Percentiles rank a stretch among this genome's conserved stretches.
phyloP scores from a whole-genome alignment of 2,329 filamentous ascomycete species.

The Fusarium devonianum region DNA sequence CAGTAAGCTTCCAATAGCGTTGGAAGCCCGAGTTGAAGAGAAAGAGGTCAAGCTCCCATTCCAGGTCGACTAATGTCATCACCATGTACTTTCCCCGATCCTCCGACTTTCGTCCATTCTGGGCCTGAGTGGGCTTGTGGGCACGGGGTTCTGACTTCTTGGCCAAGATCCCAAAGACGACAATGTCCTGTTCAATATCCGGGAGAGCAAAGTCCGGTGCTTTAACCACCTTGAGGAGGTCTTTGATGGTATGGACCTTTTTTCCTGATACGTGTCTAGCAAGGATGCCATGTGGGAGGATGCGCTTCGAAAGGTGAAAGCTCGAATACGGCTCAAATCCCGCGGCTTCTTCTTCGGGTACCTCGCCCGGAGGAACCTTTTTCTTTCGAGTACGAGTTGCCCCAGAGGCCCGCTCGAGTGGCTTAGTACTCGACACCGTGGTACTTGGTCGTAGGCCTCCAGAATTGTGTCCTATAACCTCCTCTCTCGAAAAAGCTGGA shows the following conservation, averaged over 20 bases:
- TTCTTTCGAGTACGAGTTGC: constrained; percentile 20
- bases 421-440: constrained; percentile 47
- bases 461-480: constrained; percentile 57
- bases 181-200: constrained; percentile 83
- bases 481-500: constrained; percentile 68
- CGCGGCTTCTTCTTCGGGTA: constrained; percentile 39
- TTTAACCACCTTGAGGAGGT: constrained; percentile 82
- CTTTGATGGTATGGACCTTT: constrained; percentile 78
- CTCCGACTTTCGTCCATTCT: constrained; percentile 57
- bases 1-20: constrained; percentile 90
- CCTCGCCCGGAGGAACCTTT: constrained; percentile 30
- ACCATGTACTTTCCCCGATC: constrained; percentile 90
- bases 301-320: constrained; percentile 81
- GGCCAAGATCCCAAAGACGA: constrained; percentile 86
- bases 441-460: constrained; percentile 53
- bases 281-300: constrained; percentile 81
- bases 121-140: constrained; percentile 57
- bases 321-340: constrained; percentile 88
- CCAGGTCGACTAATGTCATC: constrained; percentile 83
- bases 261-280: constrained; percentile 81
- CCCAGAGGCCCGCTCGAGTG: too few relatives aligned
- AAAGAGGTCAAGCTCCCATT: constrained; percentile 90
- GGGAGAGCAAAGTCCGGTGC: constrained; percentile 83
- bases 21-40: constrained; percentile 91
- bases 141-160: constrained; percentile 83